These are phyloP conservation scores for Mrakia hoshinonis DNA, from an alignment of 768 basidiomycete genomes.

Conservation along the genomic window DNA sequence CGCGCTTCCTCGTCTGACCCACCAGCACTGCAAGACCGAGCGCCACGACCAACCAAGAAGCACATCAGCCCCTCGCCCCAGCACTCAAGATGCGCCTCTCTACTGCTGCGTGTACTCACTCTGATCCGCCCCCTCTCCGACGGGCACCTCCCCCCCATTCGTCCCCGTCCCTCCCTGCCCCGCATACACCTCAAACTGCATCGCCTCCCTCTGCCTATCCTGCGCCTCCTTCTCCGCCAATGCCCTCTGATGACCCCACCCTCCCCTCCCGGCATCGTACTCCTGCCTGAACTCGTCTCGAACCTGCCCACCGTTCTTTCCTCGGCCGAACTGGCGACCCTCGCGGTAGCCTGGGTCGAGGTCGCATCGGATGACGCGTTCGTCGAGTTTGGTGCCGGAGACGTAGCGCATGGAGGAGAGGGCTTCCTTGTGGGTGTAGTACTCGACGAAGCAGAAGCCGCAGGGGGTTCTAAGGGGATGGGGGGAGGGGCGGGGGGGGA, in stretches of 20 bases:
- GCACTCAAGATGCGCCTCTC: too few relatives aligned
- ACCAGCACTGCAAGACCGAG: not conserved
- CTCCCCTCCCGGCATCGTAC: slow-evolving; percentile 91
- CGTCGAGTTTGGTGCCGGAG: slow-evolving; percentile 96
- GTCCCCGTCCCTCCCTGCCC: slow-evolving; percentile 37
- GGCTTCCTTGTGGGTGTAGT: slow-evolving; percentile 89
- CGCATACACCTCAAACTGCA: slow-evolving; percentile 77
- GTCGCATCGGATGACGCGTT: slow-evolving; percentile 96
- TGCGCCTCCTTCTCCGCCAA: slow-evolving; percentile 55
- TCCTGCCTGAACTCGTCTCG: slow-evolving; percentile 95
- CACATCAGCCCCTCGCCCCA: not conserved
- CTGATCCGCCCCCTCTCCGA: slow-evolving; percentile 28
- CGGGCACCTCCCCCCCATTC: slow-evolving; percentile 24
- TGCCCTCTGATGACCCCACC: slow-evolving; percentile 70
- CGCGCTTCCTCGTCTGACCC: slow-evolving; percentile 17
- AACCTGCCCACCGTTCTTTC: slow-evolving; percentile 93
- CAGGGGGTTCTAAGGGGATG: slow-evolving; percentile 41
- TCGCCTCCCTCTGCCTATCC: slow-evolving; percentile 58
- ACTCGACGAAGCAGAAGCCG: slow-evolving; percentile 47
- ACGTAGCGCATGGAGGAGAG: slow-evolving; percentile 86
- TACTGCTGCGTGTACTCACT: too few relatives aligned
- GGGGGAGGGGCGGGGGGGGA: not conserved
- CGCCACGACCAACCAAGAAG: not conserved
- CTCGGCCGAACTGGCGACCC: slow-evolving; percentile 91
- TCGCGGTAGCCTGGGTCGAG: slow-evolving; percentile 93